A percentile compares a stretch with the other conserved stretches of the same genome.
These are phyloP conservation scores for Alternaria ventricosa DNA, from an alignment of 2,329 filamentous ascomycete species.

Conservation along the genomic window DNA sequence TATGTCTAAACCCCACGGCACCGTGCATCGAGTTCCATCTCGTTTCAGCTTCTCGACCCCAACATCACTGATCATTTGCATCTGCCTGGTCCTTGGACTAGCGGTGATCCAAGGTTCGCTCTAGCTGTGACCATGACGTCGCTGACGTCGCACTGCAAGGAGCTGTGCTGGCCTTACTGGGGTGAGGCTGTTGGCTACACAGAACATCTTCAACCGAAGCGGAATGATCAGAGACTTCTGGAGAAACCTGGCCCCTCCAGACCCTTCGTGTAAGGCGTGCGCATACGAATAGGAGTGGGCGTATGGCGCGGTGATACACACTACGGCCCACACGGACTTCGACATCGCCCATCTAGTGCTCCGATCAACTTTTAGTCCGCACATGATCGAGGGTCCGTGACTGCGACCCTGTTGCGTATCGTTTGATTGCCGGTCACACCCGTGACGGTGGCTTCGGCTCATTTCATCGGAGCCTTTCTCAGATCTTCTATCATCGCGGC, in stretches of 20 bases:
- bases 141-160: background rate
- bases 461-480: background rate
- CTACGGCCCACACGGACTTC: background rate
- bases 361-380: background rate
- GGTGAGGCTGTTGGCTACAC: background rate
- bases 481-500: background rate
- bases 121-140: background rate
- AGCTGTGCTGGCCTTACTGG: background rate
- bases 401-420: background rate
- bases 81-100: background rate
- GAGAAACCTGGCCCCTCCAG: background rate
- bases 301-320: background rate
- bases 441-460: background rate
- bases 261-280: background rate
- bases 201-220: background rate
- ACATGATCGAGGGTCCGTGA: background rate
- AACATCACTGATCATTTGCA: background rate
- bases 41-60: background rate
- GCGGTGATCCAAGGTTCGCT: background rate
- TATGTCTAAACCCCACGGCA: background rate
- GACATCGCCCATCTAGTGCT: background rate
- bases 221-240: background rate
- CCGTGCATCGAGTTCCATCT: background rate
- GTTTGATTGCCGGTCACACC: background rate
- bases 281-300: background rate